Conservation (phyloP, 345 rosid species). For the Leavenworthia alabamica region DNA sequence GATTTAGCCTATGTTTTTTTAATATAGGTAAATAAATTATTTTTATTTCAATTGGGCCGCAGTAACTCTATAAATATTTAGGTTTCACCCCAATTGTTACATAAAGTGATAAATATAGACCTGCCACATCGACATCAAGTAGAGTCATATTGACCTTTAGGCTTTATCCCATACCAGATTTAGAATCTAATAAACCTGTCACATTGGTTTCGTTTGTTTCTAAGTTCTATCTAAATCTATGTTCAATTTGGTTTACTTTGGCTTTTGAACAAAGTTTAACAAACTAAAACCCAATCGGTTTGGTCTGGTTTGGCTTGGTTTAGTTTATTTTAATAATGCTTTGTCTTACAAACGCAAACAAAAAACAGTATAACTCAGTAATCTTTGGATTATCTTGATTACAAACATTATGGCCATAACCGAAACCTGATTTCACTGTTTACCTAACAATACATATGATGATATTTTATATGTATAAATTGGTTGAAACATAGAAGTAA, state of each 20-base stretch:
- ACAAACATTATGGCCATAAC: neutral
- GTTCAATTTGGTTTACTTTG: neutral
- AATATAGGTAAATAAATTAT: neutral
- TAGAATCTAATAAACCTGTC: neutral
- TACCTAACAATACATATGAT: neutral
- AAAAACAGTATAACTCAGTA: neutral
- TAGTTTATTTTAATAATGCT: neutral
- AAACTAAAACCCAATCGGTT: neutral
- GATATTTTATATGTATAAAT: neutral
- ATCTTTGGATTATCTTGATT: neutral
- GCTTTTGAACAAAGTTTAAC: neutral
- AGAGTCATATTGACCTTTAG: neutral
- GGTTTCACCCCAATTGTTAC: conserved; percentile 16
- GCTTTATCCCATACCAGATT: neutral
- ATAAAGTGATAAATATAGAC: neutral
- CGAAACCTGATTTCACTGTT: neutral
- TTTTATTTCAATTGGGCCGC: neutral
- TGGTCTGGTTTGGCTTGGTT: neutral
- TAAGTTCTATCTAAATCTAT: neutral
- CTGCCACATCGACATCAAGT: neutral
- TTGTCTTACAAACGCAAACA: neutral
- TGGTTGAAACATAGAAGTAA: neutral
- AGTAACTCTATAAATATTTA: neutral
- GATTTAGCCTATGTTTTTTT: conserved; percentile 11
- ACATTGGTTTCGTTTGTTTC: neutral